Evolutionary conservation across 23 red algal genomes (phyloP), one percentile per base, ranked within the genome.

Genomic region (Gracilaria domingensis): DNA sequence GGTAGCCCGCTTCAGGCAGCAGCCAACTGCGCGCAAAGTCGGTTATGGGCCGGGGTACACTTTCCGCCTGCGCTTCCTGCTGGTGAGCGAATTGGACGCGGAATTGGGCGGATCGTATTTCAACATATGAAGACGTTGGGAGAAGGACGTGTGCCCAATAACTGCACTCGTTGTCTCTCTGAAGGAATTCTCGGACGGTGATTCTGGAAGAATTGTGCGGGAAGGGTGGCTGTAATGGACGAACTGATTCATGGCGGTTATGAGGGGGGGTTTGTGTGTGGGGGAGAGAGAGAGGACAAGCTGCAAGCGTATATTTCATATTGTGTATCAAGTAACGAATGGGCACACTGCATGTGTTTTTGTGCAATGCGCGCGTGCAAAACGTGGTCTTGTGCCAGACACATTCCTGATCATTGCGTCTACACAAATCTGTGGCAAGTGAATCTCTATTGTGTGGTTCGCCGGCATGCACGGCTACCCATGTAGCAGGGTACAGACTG

Each of bases 41-140:
- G 89, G 8, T 8, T 92, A 40, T 84, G 80, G 77, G 89, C 79
- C 20, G 89, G 89, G 1, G 79, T 92, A 25, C 89, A 92, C 66
- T 92, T 92, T 34, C 57, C 67, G 59, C 79, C 79, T 8, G 56
- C 89, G 17, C 12, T 92, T 0, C 29, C 45, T 25, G 89, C 89
- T 16, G 89, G 89, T 1, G 47, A 40, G 17, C 20, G 57, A 16
- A 71, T 92, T 38, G 89, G 78, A 26, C 76, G 89, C 47, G 66
- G 79, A 32, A 61, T 92, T 12, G 89, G 84, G 5, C 28, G 33
- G 36, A 72, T 53, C 78, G 84, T 78, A 32, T 88, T 88, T 36
- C 42, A 78, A 29, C 84, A 88, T 48, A 88, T 88, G 23, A 17
- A 20, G 49, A 16, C 32, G 67, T 40, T 88, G 70, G 84, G 71